A percentile compares a stretch with the other conserved stretches of the same genome.
phyloP scores from a whole-genome alignment of 257 asterid genomes.

The Asclepias syriaca region DNA sequence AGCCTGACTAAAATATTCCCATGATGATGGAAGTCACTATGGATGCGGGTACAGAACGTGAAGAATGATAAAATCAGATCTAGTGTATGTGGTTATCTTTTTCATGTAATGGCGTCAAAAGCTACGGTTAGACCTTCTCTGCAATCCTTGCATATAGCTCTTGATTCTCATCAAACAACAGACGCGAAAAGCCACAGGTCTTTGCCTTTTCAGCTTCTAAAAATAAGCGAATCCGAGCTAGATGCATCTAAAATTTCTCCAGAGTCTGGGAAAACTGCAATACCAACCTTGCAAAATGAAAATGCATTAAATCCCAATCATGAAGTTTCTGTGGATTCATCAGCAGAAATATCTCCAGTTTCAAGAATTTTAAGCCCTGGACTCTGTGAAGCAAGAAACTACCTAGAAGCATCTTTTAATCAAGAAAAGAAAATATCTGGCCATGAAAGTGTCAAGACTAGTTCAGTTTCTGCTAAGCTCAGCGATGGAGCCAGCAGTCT shows the following conservation, averaged over 20 bases:
- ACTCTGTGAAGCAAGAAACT: constrained; percentile 21
- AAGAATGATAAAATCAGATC: constrained; percentile 5
- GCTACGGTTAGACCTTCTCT: constrained; percentile 13
- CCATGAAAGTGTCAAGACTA: constrained; percentile 30
- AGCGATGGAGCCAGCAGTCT: constrained; percentile 49
- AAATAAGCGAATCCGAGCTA: constrained; percentile 10
- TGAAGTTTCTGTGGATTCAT: constrained; percentile 9
- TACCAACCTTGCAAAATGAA: not conserved
- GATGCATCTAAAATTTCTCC: constrained; percentile 3
- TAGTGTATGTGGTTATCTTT: constrained; percentile 5
- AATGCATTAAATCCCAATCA: constrained; percentile 7
- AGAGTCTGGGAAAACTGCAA: constrained; percentile 21
- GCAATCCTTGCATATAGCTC: constrained; percentile 9
- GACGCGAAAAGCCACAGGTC: constrained; percentile 13
- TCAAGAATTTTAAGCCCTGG: constrained; percentile 15
- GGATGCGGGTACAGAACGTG: constrained; percentile 3
- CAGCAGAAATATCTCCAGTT: constrained; percentile 25
- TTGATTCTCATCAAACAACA: constrained; percentile 16
- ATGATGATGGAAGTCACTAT: constrained; percentile 1
- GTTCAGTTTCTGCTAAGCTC: constrained; percentile 41
- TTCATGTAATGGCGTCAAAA: constrained; percentile 25
- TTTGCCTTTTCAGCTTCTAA: constrained; percentile 12
- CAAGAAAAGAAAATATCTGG: constrained; percentile 34
- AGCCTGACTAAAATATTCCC: not conserved
- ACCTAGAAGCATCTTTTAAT: constrained; percentile 23